Base-by-base conservation (phyloP, 257 asterid species). In the Coffea eugenioides region DNA sequence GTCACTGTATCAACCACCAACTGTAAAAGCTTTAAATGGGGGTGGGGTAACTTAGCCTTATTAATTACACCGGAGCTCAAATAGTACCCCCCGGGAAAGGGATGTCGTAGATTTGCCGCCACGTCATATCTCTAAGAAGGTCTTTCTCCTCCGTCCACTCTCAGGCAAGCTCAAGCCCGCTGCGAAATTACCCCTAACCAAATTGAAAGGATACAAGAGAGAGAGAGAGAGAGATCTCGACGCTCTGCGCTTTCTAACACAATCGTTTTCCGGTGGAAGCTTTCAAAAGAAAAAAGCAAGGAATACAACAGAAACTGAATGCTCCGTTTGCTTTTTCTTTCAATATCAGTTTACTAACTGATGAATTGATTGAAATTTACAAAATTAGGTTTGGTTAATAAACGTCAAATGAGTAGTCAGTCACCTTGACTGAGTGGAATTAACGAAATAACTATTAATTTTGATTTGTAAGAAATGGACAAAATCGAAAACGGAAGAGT, bases 401-500 rank as follows among this genome's bases (percentile, higher is more conserved):
- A 18, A 13, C 31, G n/a, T 52, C 79, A 56, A 51, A 75, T 83
- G 83, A 21, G 54, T 21, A 9, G 25, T 52, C 25, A 8, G 76
- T 43, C 69, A 49, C 7, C 8, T 31, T 6, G 41, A 43, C 48
- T 34, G 46, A 20, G 57, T 65, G 46, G 31, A 27, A 56, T 70
- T 77, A 16, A n/a, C 9, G 31, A 52, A 54, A 31, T 59, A 46
- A 13, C 13, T 62, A 3, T 49, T 4, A 20, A 62, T 2, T 56
- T 15, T 8, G 6, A 25, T 4, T 3, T 14, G 27, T 43, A 18
- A 25, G 12, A 41, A 36, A 77, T 18, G 18, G 54, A 45, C 75
- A 74, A 80, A 81, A 88, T 87, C 89, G 93, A 89, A 64, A 88
- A 82, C 77, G 89, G 83, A 61, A 80, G 64, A 77, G 73, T 54